Evolutionary conservation across 371 early-diverging fungal species (phyloP).

Genomic region (Dinochytrium kinnereticum): DNA sequence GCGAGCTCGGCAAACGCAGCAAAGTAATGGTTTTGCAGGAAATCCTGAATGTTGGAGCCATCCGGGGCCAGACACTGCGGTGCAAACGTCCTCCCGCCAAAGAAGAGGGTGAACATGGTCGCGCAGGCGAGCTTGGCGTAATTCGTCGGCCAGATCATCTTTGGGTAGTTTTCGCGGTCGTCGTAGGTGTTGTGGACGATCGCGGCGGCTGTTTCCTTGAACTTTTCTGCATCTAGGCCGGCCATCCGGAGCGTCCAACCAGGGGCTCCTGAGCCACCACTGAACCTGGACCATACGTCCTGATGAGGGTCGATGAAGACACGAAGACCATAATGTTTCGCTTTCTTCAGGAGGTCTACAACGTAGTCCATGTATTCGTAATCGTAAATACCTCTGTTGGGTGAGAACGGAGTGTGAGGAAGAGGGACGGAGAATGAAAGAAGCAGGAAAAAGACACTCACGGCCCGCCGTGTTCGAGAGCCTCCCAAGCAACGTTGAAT

Average conservation of each 20-base stretch:
- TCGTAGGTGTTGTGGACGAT: constrained; percentile 71
- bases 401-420: background rate
- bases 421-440: background rate
- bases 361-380: constrained; percentile 78
- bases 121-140: constrained; percentile 81
- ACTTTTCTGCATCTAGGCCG: constrained; percentile 69
- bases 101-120: constrained; percentile 85
- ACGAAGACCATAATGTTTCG: constrained; percentile 61
- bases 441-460: constrained; percentile 22
- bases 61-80: constrained; percentile 6
- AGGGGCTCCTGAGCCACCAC: constrained; percentile 52
- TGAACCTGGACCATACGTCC: constrained; percentile 37
- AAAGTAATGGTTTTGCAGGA: constrained; percentile 70
- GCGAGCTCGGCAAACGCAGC: constrained; percentile 46
- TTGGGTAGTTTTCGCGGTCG: constrained; percentile 55
- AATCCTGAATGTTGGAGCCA: constrained; percentile 62
- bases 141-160: constrained; percentile 89
- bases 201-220: constrained; percentile 72
- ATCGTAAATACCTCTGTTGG: constrained; percentile 73
- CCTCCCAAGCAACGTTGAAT: constrained; percentile 82
- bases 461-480: constrained; percentile 56
- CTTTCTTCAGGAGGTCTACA: constrained; percentile 65
- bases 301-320: constrained; percentile 52
- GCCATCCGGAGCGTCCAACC: constrained; percentile 80
- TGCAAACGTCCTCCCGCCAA: constrained; percentile 69